These are phyloP conservation scores for Boletus sp. DNA, from an alignment of 1,284 basidiomycete genomes.

Conservation along the genomic window DNA sequence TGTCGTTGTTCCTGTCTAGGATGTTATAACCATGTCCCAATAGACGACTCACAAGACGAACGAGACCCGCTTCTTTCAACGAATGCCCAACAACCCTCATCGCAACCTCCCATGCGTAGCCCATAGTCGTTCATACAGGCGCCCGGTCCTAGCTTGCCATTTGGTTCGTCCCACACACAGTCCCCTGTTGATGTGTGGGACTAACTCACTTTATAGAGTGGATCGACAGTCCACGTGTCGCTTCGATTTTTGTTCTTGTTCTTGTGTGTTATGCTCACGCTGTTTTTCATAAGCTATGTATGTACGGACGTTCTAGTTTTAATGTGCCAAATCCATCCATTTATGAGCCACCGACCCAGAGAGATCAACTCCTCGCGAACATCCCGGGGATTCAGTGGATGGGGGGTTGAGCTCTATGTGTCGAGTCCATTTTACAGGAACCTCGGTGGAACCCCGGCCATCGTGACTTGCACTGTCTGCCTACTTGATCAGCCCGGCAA, in stretches of 20 bases:
- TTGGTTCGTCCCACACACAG: background rate
- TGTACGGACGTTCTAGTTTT: background rate
- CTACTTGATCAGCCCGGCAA: background rate
- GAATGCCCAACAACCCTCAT: conserved; percentile 19
- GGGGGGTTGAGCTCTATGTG: too few relatives aligned
- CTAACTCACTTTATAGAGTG: background rate
- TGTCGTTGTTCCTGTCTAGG: conserved; percentile 24
- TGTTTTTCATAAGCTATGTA: background rate
- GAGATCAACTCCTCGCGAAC: background rate
- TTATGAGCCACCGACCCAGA: background rate
- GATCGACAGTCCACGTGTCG: background rate
- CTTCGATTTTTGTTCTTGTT: background rate
- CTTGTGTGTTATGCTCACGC: background rate
- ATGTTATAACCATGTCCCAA: background rate
- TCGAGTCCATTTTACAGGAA: background rate
- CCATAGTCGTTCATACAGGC: background rate
- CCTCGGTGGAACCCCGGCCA: too few relatives aligned
- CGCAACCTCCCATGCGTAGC: conserved; percentile 28
- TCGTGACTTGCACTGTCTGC: background rate
- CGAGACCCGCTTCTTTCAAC: conserved; percentile 21
- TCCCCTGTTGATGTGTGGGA: background rate
- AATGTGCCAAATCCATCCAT: background rate
- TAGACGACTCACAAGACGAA: conserved; percentile 15
- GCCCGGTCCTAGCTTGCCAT: background rate
- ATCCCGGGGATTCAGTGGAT: too few relatives aligned